Conservation (phyloP, 768 basidiomycete species). For the Coprinellus aureogranulatus region DNA sequence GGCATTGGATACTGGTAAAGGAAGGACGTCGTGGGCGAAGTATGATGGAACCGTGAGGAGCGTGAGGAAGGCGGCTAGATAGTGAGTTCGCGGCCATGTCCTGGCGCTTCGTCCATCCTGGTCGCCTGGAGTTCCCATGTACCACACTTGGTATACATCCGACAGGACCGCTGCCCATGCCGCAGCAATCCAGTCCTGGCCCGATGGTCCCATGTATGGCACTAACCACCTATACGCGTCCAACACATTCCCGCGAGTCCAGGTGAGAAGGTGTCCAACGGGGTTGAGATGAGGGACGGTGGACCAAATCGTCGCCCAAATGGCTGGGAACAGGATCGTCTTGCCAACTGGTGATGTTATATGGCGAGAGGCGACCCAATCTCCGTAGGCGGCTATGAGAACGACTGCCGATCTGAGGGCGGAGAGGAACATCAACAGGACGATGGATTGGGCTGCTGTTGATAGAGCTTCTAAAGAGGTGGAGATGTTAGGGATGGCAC, state of each 20-base stretch:
- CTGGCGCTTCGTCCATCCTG: conserved; percentile 13
- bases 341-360: conserved; percentile 39
- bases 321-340: conserved; percentile 59
- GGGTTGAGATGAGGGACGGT: conserved; percentile 55
- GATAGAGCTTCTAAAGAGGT: conserved; percentile 58
- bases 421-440: conserved; percentile 42
- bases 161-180: conserved; percentile 71
- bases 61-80: conserved; percentile 41
- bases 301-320: conserved; percentile 69
- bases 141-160: conserved; percentile 52
- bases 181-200: conserved; percentile 72
- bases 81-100: conserved; percentile 18
- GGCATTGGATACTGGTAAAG: conserved; percentile 35
- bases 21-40: conserved; percentile 33
- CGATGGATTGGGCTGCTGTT: conserved; percentile 45
- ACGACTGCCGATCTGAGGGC: conserved; percentile 42
- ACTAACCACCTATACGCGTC: conserved; percentile 65
- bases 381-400: conserved; percentile 37
- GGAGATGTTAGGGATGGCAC: conserved; percentile 38
- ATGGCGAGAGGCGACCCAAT: conserved; percentile 30
- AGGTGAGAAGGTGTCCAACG: conserved; percentile 67
- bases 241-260: conserved; percentile 58
- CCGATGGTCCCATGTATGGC: conserved; percentile 53
- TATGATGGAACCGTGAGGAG: conserved; percentile 58
- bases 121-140: conserved; percentile 43